A percentile compares a stretch with the other conserved stretches of the same genome.
Evolutionary conservation across 2,329 filamentous ascomycete species (phyloP).

Genomic region (Alternaria sp.): DNA sequence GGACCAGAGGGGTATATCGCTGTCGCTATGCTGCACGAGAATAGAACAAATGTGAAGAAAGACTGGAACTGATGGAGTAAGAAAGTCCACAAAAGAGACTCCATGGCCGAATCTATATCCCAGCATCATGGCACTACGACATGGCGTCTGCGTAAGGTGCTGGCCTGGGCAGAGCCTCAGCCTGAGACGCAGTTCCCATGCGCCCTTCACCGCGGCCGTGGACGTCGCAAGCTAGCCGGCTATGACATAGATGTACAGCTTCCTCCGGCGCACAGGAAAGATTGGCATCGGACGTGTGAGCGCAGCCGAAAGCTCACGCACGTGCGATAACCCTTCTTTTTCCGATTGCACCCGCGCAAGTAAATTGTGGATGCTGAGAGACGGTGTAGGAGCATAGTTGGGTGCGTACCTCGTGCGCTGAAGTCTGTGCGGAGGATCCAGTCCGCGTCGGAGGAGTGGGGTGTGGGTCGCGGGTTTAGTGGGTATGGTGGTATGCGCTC

Average conservation of each 20-base stretch:
- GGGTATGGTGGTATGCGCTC: slow-evolving; percentile 8
- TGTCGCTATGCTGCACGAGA: slow-evolving; percentile 16
- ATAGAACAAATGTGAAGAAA: slow-evolving; percentile 17
- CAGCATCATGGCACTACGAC: slow-evolving; percentile 9
- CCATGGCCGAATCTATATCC: slow-evolving; percentile 14
- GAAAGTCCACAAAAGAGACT: slow-evolving; percentile 9
- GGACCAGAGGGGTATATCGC: slow-evolving; percentile 17
- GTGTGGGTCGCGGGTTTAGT: slow-evolving; percentile 22
- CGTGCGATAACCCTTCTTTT: slow-evolving; percentile 15
- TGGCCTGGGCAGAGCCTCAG: slow-evolving; percentile 25
- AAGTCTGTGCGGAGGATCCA: slow-evolving; percentile 19
- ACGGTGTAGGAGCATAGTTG: slow-evolving; percentile 16
- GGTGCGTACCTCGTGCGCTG: slow-evolving; percentile 18
- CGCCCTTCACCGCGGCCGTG: slow-evolving; percentile 38
- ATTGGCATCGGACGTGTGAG: slow-evolving; percentile 15
- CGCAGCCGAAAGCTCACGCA: slow-evolving; percentile 13
- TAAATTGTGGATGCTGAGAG: slow-evolving; percentile 5
- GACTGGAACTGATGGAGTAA: slow-evolving; percentile 8
- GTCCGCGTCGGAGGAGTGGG: slow-evolving; percentile 20
- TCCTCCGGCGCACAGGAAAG: slow-evolving; percentile 18
- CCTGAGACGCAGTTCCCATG: slow-evolving; percentile 16
- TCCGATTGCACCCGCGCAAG: slow-evolving; percentile 19
- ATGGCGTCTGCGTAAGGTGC: slow-evolving; percentile 10
- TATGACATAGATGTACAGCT: slow-evolving; percentile 28
- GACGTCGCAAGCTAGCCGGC: slow-evolving; percentile 33